Conservation (phyloP, 1,139 yeast genomes). For the Yamadazyma epiphylla region DNA sequence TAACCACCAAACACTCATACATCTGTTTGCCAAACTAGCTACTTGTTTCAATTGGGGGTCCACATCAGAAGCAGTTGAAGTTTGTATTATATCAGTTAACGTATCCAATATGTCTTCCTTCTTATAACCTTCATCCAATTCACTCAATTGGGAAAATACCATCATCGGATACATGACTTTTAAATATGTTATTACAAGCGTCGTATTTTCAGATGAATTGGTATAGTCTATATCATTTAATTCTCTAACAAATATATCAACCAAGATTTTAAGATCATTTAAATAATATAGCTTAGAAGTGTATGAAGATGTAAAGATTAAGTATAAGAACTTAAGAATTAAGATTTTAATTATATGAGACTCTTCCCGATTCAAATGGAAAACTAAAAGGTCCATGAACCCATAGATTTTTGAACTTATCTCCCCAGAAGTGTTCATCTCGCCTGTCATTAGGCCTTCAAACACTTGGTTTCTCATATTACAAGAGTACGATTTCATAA, state of each 20-base stretch:
- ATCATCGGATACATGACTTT: conserved; percentile 74
- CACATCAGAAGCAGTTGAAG: conserved; percentile 12
- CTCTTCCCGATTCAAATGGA: conserved; percentile 71
- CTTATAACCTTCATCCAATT: conserved; percentile 51
- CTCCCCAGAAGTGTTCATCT: conserved; percentile 11
- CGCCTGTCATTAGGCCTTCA: conserved; percentile 33
- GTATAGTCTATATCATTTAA: conserved; percentile 56
- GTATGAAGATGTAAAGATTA: conserved; percentile 64
- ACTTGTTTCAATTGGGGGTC: conserved; percentile 37
- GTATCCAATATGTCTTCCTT: conserved; percentile 49
- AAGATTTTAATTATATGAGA: conserved; percentile 72
- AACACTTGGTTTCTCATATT: conserved; percentile 45
- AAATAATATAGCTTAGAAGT: conserved; percentile 71
- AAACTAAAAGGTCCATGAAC: conserved; percentile 38
- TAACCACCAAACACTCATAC: conserved; percentile 60
- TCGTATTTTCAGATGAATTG: conserved; percentile 44
- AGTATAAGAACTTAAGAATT: conserved; percentile 72
- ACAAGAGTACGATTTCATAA: conserved; percentile 53
- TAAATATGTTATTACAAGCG: conserved; percentile 67
- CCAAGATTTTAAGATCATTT: conserved; percentile 80
- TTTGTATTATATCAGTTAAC: conserved; percentile 38
- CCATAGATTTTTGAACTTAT: conserved; percentile 26
- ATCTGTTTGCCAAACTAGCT: conserved; percentile 56
- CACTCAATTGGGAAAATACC: conserved; percentile 57
- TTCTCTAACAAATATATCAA: conserved; percentile 83